A percentile compares a stretch with the other conserved stretches of the same genome.
Conservation (phyloP, 2,329 filamentous ascomycete species). For the Chaetomiaceae sp. region DNA sequence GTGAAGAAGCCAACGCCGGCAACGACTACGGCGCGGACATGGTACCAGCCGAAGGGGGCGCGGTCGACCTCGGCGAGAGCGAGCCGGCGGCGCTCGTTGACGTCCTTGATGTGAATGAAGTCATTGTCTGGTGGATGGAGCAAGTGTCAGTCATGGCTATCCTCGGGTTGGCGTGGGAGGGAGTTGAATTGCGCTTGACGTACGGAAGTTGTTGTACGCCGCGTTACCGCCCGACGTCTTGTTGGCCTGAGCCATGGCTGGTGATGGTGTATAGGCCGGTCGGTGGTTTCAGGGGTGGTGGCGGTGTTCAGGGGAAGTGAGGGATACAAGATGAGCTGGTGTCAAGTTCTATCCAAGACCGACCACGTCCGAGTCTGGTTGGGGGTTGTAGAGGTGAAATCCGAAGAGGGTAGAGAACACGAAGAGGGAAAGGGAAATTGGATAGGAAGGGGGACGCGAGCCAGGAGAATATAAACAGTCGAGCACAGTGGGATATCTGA, state of each 20-base stretch:
- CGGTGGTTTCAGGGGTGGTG: background rate
- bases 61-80: conserved; percentile 79
- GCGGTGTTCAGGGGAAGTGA: background rate
- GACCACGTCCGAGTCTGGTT: background rate
- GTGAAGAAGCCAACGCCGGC: conserved; percentile 87
- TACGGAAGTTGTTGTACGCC: conserved; percentile 65
- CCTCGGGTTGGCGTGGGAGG: background rate
- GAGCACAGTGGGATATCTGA: too few species aligned
- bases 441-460: background rate
- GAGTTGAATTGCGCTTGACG: background rate
- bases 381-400: background rate
- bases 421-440: background rate
- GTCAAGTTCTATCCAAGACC: background rate
- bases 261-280: background rate
- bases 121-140: conserved; percentile 38
- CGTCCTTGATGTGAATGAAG: conserved; percentile 54
- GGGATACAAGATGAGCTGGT: background rate
- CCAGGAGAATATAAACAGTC: too few species aligned
- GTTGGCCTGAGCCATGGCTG: conserved; percentile 19
- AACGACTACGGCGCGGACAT: conserved; percentile 70
- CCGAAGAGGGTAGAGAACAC: background rate
- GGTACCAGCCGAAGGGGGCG: conserved; percentile 79
- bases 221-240: conserved; percentile 62
- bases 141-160: conserved; percentile 9
- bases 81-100: conserved; percentile 72